Conservation (phyloP, 306 rosid genomes). For the Hippophae gyantsensis region DNA sequence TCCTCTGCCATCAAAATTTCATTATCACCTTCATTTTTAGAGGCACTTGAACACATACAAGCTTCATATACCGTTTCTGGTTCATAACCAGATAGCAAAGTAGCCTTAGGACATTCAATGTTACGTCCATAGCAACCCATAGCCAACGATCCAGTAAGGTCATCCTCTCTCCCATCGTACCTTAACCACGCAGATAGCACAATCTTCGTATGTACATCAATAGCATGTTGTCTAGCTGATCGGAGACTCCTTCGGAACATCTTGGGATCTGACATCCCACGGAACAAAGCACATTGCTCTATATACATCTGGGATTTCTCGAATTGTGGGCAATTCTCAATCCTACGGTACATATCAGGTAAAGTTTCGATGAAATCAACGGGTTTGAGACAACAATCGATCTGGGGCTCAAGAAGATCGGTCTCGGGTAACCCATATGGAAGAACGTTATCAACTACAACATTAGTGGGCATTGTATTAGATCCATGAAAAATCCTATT, state of each 20-base stretch:
- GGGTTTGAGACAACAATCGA: conserved; percentile 40
- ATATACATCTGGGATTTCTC: conserved; percentile 39
- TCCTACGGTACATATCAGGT: conserved; percentile 33
- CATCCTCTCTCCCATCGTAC: conserved; percentile 73
- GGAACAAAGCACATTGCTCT: conserved; percentile 54
- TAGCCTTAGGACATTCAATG: conserved; percentile 62
- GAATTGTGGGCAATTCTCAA: conserved; percentile 40
- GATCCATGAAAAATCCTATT: conserved; percentile 23
- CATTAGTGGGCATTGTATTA: conserved; percentile 15
- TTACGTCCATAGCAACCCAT: conserved; percentile 66
- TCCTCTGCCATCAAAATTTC: conserved; percentile 12
- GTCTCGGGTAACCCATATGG: conserved; percentile 62
- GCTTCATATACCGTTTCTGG: conserved; percentile 49
- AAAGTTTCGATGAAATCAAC: conserved; percentile 41
- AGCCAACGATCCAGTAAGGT: conserved; percentile 45
- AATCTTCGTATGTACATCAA: conserved; percentile 55
- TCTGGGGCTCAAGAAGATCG: conserved; percentile 50
- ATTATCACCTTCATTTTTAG: not conserved
- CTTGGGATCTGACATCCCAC: conserved; percentile 44
- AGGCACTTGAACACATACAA: conserved; percentile 32
- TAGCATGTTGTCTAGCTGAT: conserved; percentile 64
- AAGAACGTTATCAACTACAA: conserved; percentile 32
- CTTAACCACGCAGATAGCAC: conserved; percentile 70
- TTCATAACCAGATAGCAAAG: conserved; percentile 52
- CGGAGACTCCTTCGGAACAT: conserved; percentile 63